Base-by-base conservation (phyloP, 2,329 filamentous ascomycete species). In the Penicillium concentricum region DNA sequence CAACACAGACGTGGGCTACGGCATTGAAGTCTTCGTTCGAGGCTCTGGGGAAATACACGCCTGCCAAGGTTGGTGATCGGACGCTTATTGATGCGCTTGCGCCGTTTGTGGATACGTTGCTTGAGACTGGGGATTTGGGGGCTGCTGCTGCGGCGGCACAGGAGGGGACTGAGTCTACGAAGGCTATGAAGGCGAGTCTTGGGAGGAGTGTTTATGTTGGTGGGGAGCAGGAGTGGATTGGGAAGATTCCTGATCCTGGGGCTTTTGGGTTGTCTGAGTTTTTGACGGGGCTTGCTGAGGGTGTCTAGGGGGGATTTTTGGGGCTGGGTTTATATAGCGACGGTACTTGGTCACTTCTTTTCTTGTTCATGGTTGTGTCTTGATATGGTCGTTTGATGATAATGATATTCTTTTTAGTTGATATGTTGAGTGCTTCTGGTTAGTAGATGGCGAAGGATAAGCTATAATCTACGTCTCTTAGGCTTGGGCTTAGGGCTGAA, bases 21-120 rank as follows among this genome's bases (percentile, higher is more conserved):
- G 92, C 92, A 0, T 79, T 97, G 15, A 80, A 86, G 61, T 82
- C 86, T 64, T 90, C 91, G 51, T 84, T 88, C 60, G 80, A 86
- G 20, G 86, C 87, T 1, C 79, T 99, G 56, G 84, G 82, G 35
- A 89, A 82, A 69, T 97, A 97, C 74, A 99, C 94, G 2, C 92
- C 93, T 0, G 94, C 94, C 0, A 86, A 88, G 51, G 88, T 89
- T 0, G 94, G 94, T 28, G 94, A 99, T 72, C 84, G 94, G 49
- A 99, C 94, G 0, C 78, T 97, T 35, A 84, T 97, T 34, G 94
- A 99, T 75, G 92, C 93, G 1, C 79, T 99, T 48, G 84, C 90
- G 60, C 94, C 94, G 2, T 99, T 97, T 71, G 87, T 95, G 50
- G 84, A 91, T 42, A 84, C 82, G 3, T 81, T 97, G 2, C 80